Conservation (phyloP, 163 green algal species). For the Chlorella variabilis region DNA sequence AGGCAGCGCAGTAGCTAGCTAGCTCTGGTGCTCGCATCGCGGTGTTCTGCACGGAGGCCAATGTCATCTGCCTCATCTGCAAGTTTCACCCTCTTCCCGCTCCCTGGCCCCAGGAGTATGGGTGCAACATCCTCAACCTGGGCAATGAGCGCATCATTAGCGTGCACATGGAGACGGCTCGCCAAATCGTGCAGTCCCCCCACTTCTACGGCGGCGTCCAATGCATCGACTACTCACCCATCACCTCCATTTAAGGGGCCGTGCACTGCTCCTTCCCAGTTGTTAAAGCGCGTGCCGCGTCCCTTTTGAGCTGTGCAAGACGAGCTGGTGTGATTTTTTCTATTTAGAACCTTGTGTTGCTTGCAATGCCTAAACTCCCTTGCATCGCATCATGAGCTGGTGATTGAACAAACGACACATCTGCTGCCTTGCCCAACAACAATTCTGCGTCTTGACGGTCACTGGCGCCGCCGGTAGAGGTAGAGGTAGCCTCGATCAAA, state of each 20-base stretch:
- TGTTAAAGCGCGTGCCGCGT: conserved; percentile 59
- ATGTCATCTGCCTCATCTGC: too few relatives aligned
- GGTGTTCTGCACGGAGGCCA: too few relatives aligned
- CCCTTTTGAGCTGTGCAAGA: too few relatives aligned
- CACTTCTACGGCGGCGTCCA: conserved; percentile 82
- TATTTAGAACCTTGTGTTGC: too few relatives aligned
- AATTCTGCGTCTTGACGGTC: too few relatives aligned
- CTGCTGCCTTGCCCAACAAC: too few relatives aligned
- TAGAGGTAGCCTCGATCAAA: conserved; percentile 96
- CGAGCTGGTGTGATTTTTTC: too few relatives aligned
- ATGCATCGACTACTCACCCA: conserved; percentile 86
- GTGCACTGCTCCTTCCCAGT: conserved; percentile 93
- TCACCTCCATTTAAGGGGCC: conserved; percentile 97
- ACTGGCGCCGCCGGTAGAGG: conserved; percentile 64
- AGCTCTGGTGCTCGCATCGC: too few relatives aligned
- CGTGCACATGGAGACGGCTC: conserved; percentile 80
- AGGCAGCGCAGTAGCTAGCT: too few relatives aligned
- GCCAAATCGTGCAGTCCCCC: conserved; percentile 82
- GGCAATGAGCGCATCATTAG: conserved; percentile 86
- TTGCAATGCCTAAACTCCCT: too few relatives aligned
- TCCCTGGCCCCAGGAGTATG: conserved; percentile 75
- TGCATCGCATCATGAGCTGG: too few relatives aligned
- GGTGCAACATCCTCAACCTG: conserved; percentile 97
- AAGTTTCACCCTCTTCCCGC: neutral
- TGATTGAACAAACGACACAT: too few relatives aligned